Evolutionary conservation across 148 eudicot genomes (phyloP).

Genomic region (Diospyros lotus): DNA sequence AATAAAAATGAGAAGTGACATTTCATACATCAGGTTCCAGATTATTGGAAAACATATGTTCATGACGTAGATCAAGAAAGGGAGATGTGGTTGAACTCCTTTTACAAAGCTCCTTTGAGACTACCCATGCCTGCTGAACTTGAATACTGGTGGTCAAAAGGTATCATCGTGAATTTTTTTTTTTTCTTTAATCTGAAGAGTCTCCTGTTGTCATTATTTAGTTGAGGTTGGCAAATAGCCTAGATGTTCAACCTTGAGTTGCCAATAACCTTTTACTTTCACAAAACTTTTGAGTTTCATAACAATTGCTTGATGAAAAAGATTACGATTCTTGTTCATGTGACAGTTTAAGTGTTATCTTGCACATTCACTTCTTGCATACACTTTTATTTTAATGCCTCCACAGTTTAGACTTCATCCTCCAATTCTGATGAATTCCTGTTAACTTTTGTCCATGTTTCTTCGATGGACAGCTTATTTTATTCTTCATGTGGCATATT

Average conservation of each 20-base stretch:
- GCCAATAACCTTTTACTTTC: background rate
- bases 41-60: conserved; percentile 85
- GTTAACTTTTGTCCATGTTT: background rate
- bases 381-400: background rate
- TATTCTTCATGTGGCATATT: background rate
- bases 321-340: no score
- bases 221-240: background rate
- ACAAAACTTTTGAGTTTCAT: background rate
- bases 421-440: background rate
- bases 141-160: conserved; percentile 82
- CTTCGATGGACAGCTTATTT: background rate
- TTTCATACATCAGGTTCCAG: conserved; percentile 67
- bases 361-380: background rate
- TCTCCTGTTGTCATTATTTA: background rate
- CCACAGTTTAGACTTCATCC: background rate
- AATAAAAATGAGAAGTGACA: background rate
- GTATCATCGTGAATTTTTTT: conserved; percentile 21
- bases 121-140: conserved; percentile 95
- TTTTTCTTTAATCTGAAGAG: background rate
- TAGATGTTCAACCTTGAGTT: background rate
- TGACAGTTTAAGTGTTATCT: background rate
- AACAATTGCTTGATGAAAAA: background rate
- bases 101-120: conserved; percentile 78
- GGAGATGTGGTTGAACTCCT: conserved; percentile 92
- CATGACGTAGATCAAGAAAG: conserved; percentile 88